Evolutionary conservation across 495 filamentous ascomycete species (phyloP).

Genomic region (Penicillium macrosclerotiorum): DNA sequence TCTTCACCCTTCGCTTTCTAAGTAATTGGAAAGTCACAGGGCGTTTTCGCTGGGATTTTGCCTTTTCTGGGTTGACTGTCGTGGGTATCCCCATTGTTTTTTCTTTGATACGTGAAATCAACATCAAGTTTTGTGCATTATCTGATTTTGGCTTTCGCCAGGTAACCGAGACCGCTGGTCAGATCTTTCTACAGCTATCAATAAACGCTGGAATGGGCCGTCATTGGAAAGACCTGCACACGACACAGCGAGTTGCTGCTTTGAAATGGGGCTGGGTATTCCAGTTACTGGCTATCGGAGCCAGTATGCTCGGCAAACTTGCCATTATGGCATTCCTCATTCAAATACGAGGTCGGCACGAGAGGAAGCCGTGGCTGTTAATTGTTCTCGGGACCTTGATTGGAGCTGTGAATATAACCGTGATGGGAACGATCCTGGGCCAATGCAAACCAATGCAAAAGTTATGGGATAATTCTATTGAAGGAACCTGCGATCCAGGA

Average conservation of each 20-base stretch:
- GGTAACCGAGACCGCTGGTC: too few relatives aligned
- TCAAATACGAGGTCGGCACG: conserved; percentile 28
- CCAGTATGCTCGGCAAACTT: conserved; percentile 29
- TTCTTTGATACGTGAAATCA: too few relatives aligned
- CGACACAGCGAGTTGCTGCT: not conserved
- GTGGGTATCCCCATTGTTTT: too few relatives aligned
- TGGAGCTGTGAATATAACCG: conserved; percentile 19
- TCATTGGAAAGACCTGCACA: not conserved
- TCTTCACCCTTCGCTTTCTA: conserved; percentile 16
- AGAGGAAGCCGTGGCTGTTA: conserved; percentile 23
- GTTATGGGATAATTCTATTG: conserved; percentile 23
- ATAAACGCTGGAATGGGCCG: not conserved
- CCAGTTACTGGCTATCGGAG: not conserved
- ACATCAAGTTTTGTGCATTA: too few relatives aligned
- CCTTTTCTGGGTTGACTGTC: too few relatives aligned
- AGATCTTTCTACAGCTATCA: not conserved
- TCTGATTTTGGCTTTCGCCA: too few relatives aligned
- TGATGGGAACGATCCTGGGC: conserved; percentile 21
- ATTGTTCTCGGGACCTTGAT: conserved; percentile 26
- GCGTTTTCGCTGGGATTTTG: conserved; percentile 21
- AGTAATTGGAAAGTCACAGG: conserved; percentile 18
- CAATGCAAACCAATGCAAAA: conserved; percentile 29
- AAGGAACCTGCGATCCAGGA: conserved; percentile 24
- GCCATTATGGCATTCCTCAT: conserved; percentile 31
- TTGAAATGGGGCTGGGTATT: not conserved